These are phyloP conservation scores for Monosporozyma unispora DNA, from an alignment of 805 yeast species.

Conservation along the genomic window DNA sequence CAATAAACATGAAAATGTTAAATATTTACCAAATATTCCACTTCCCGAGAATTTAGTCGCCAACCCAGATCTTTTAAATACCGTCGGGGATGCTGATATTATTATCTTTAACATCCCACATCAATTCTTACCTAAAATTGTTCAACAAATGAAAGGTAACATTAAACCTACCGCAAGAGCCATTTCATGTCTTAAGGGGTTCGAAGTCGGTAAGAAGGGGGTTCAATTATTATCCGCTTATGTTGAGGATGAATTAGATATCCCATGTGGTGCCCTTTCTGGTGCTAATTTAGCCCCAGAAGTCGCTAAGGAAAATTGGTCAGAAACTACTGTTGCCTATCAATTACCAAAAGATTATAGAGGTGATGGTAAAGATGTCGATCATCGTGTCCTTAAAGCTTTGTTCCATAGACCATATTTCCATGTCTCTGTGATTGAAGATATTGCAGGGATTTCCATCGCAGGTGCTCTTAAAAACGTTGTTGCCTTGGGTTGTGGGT, in stretches of 20 bases:
- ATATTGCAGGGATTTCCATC: constrained; percentile 91
- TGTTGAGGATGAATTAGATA: constrained; percentile 70
- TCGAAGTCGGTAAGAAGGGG: constrained; percentile 79
- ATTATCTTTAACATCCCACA: constrained; percentile 94
- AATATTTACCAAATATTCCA: constrained; percentile 80
- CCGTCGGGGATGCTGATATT: constrained; percentile 76
- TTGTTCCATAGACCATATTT: constrained; percentile 96
- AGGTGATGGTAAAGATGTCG: constrained; percentile 45
- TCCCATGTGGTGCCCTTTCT: constrained; percentile 90
- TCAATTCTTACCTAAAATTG: constrained; percentile 78
- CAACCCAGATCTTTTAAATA: constrained; percentile 69
- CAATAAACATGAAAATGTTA: constrained; percentile 84
- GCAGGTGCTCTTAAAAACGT: constrained; percentile 97
- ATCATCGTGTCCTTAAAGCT: constrained; percentile 59
- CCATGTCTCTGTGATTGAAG: constrained; percentile 88
- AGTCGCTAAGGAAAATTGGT: constrained; percentile 91
- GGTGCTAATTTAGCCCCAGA: constrained; percentile 98
- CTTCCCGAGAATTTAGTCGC: constrained; percentile 85
- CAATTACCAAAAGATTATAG: constrained; percentile 53
- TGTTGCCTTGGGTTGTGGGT: constrained; percentile 93
- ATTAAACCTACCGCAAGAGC: constrained; percentile 69
- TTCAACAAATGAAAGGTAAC: constrained; percentile 67
- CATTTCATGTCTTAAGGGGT: constrained; percentile 91
- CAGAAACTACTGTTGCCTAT: constrained; percentile 96
- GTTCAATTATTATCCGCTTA: constrained; percentile 74